A percentile compares a stretch with the other conserved stretches of the same genome.
phyloP scores from a whole-genome alignment of 176 grass and related monocot genomes.

The Hordeum vulgare region MorexV3_pseudomolecules_assembly NC_058523.1:54277331-54277830 shows the following conservation, averaged over 20 bases:
- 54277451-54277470: too few relatives aligned
- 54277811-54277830: background rate
- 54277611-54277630: background rate
- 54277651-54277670: too few relatives aligned
- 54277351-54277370: too few relatives aligned
- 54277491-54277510: background rate
- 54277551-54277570: background rate
- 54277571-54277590: too few relatives aligned
- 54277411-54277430: too few relatives aligned
- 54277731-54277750: background rate
- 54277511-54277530: slow-evolving; percentile 52
- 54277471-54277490: too few relatives aligned
- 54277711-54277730: slow-evolving; percentile 65
- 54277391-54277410: too few relatives aligned
- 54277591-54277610: background rate
- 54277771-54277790: background rate
- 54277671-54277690: background rate
- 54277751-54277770: too few relatives aligned
- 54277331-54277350: too few relatives aligned
- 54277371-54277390: too few relatives aligned
- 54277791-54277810: background rate
- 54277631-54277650: too few relatives aligned
- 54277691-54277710: slow-evolving; percentile 3
- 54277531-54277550: background rate
- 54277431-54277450: too few relatives aligned